Evolutionary conservation across 108 stramenopile species (phyloP).

Genomic region (Skeletonema potamos): DNA sequence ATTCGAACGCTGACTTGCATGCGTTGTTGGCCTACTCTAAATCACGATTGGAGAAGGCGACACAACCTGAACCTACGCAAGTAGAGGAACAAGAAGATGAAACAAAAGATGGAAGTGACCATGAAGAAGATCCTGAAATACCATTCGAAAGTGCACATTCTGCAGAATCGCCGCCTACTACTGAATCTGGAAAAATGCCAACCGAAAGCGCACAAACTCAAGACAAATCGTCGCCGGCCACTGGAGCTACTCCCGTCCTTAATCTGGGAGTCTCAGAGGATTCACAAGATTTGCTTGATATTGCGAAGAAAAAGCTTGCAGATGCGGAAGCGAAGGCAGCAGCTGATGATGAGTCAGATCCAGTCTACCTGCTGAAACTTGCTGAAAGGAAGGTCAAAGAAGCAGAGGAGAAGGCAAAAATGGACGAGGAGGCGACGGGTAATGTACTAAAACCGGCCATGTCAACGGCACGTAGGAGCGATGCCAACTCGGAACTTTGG

Average conservation of each 20-base stretch:
- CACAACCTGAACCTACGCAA: background rate
- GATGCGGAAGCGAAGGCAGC: conserved; percentile 5
- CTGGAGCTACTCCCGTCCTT: background rate
- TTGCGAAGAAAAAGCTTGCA: conserved; percentile 6
- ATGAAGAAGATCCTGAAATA: background rate
- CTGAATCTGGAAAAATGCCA: background rate
- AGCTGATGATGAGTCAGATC: background rate
- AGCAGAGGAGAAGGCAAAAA: conserved; percentile 32
- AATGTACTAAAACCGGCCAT: conserved; percentile 26
- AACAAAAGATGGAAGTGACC: background rate
- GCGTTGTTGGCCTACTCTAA: conserved; percentile 18
- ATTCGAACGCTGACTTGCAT: conserved; percentile 1
- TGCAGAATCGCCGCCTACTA: background rate
- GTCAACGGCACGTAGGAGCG: conserved; percentile 22
- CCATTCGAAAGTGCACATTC: background rate
- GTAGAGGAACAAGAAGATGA: background rate
- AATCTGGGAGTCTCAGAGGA: background rate
- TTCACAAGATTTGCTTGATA: background rate
- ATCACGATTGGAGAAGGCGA: conserved; percentile 5
- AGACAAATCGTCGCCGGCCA: background rate
- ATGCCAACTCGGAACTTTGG: conserved; percentile 47
- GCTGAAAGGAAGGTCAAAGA: conserved; percentile 38
- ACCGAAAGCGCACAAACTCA: background rate
- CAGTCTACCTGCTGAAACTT: conserved; percentile 19
- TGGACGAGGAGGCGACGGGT: conserved; percentile 36